phyloP scores from a whole-genome alignment of 2,329 filamentous ascomycete species.

The Neocatenulostroma microsporum region DNA sequence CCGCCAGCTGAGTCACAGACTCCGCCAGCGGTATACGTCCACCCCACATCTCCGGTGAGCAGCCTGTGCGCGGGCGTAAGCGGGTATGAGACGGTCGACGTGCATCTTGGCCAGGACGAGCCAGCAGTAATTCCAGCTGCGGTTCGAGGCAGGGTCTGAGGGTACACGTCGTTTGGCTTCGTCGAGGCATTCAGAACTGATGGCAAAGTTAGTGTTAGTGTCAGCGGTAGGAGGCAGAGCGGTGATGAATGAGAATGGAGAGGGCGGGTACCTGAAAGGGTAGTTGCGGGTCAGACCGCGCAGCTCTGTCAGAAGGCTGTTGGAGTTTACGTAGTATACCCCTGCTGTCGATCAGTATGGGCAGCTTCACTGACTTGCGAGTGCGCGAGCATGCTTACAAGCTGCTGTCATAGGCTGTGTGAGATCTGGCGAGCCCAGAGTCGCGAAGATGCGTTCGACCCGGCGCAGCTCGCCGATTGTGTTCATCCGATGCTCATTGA shows the following conservation, averaged over 20 bases:
- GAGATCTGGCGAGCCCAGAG: conserved; percentile 51
- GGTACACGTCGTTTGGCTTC: conserved; percentile 59
- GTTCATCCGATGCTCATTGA: conserved; percentile 62
- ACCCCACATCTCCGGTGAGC: conserved; percentile 62
- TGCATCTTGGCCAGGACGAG: conserved; percentile 59
- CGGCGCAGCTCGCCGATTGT: conserved; percentile 65
- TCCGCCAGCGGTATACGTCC: conserved; percentile 48
- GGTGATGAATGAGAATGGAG: too few species aligned
- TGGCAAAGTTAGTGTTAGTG: too few species aligned
- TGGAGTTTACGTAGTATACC: conserved; percentile 62
- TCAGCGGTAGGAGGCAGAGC: too few species aligned
- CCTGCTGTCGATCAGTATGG: conserved; percentile 14
- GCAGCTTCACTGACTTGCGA: neutral
- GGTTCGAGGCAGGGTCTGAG: conserved; percentile 56
- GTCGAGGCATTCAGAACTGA: conserved; percentile 50
- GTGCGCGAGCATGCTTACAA: too few species aligned
- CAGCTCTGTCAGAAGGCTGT: conserved; percentile 63
- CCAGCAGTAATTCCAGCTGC: conserved; percentile 73
- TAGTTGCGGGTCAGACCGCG: conserved; percentile 59
- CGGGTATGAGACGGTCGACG: conserved; percentile 53
- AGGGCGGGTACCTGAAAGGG: conserved; percentile 51
- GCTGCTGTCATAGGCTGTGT: conserved; percentile 61
- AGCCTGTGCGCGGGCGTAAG: conserved; percentile 56
- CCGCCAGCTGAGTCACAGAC: conserved; percentile 52
- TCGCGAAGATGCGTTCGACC: conserved; percentile 58